A percentile compares a stretch with the other conserved stretches of the same genome.
Conservation (phyloP, 345 rosid species). For the Eucalyptus erythrocorys region DNA sequence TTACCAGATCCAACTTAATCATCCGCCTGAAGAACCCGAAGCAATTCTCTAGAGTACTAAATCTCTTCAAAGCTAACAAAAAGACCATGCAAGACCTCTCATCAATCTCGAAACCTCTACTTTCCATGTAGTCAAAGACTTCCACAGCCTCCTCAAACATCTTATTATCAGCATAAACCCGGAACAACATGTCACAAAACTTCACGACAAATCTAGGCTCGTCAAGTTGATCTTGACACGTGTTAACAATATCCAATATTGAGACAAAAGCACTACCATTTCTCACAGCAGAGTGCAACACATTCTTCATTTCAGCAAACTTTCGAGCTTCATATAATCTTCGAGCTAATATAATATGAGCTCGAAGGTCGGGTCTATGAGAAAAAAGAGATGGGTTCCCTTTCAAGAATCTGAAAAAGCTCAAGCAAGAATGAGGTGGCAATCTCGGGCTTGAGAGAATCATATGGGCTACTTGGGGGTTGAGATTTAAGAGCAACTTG, state of each 20-base stretch:
- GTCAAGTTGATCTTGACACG: not conserved
- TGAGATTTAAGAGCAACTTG: conserved; percentile 30
- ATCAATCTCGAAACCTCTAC: conserved; percentile 32
- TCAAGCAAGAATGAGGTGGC: conserved; percentile 35
- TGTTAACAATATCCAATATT: conserved; percentile 17
- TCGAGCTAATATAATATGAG: conserved; percentile 28
- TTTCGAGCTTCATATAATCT: conserved; percentile 33
- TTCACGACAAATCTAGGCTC: conserved; percentile 27
- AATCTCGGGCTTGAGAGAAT: conserved; percentile 42
- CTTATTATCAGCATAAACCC: conserved; percentile 54
- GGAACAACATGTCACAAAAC: conserved; percentile 48
- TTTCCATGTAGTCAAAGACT: conserved; percentile 51
- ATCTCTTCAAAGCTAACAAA: conserved; percentile 54
- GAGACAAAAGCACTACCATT: conserved; percentile 24
- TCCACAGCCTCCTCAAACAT: conserved; percentile 43
- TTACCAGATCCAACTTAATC: conserved; percentile 29
- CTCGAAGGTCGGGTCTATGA: conserved; percentile 31
- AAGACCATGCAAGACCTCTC: conserved; percentile 70
- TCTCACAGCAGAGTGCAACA: conserved; percentile 20
- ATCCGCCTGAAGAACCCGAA: conserved; percentile 41
- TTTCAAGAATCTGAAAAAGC: conserved; percentile 42
- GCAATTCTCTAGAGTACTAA: conserved; percentile 25
- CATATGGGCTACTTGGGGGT: conserved; percentile 27
- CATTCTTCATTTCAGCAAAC: conserved; percentile 34
- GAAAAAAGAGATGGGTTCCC: conserved; percentile 11